Conservation (phyloP, 108 stramenopile species). For the Cyclotella distinguenda region DNA sequence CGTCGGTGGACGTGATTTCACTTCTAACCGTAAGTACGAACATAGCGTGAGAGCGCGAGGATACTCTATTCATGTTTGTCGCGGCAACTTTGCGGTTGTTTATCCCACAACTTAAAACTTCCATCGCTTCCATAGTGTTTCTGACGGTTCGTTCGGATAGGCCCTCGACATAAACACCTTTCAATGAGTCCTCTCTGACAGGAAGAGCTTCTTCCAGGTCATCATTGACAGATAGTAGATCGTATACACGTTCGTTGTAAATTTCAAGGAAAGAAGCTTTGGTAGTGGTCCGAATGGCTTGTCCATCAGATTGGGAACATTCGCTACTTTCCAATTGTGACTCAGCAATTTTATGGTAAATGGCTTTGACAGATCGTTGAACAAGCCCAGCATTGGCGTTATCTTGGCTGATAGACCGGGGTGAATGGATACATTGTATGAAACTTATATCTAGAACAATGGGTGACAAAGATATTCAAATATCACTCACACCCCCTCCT, state of each 20-base stretch:
- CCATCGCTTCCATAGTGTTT: conserved; percentile 34
- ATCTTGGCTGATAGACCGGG: conserved; percentile 1
- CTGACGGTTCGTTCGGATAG: conserved; percentile 42
- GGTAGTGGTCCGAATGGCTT: conserved; percentile 32
- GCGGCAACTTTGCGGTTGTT: conserved; percentile 44
- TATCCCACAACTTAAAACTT: conserved; percentile 20
- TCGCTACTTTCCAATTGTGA: background rate
- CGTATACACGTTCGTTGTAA: conserved; percentile 57
- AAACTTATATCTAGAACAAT: background rate
- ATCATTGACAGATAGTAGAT: conserved; percentile 46
- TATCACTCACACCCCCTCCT: conserved; percentile 25
- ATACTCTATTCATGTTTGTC: conserved; percentile 72
- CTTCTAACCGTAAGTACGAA: conserved; percentile 54
- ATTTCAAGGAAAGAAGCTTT: conserved; percentile 56
- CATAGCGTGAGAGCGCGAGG: conserved; percentile 60
- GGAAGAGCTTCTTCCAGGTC: conserved; percentile 47
- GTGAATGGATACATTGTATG: background rate
- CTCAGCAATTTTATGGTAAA: conserved; percentile 36
- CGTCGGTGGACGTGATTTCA: conserved; percentile 22
- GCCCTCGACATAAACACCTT: conserved; percentile 65
- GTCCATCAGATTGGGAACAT: conserved; percentile 5
- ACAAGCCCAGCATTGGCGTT: conserved; percentile 38
- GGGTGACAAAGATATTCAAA: background rate
- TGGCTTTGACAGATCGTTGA: conserved; percentile 46
- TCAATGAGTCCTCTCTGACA: conserved; percentile 56